These are phyloP conservation scores for Cercospora beticola DNA, from an alignment of 2,329 filamentous ascomycete genomes.

Conservation along the genomic window DNA sequence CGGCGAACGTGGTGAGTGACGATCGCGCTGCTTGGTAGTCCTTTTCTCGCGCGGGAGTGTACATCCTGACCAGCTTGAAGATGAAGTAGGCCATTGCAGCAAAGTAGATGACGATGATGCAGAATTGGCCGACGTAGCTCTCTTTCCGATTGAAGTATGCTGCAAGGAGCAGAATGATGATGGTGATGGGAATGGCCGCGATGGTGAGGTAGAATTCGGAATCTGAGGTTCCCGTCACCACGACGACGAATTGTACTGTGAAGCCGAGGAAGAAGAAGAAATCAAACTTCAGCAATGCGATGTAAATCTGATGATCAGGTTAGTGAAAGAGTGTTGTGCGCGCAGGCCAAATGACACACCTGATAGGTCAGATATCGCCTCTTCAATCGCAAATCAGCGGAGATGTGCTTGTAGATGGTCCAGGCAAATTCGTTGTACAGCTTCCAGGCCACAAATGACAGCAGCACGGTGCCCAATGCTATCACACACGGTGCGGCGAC, in stretches of 20 bases:
- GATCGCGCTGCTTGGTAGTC: conserved; percentile 77
- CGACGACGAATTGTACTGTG: conserved; percentile 96
- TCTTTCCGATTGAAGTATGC: conserved; percentile 84
- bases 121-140: conserved; percentile 72
- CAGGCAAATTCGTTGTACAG: conserved; percentile 98
- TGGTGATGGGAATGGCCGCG: conserved; percentile 86
- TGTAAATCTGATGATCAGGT: conserved; percentile 73
- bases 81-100: conserved; percentile 91
- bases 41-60: conserved; percentile 52
- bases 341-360: conserved; percentile 52
- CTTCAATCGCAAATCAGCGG: conserved; percentile 95
- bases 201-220: conserved; percentile 84
- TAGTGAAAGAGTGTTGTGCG: conserved; percentile 6
- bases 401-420: conserved; percentile 99
- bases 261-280: conserved; percentile 99
- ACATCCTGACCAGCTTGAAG: conserved; percentile 98
- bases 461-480: conserved; percentile 68
- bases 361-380: conserved; percentile 94
- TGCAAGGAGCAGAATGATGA: conserved; percentile 80
- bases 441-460: conserved; percentile 84
- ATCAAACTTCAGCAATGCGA: conserved; percentile 95
- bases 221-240: conserved; percentile 67
- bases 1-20: conserved; percentile 87
- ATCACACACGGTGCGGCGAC: conserved; percentile 85
- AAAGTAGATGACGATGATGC: conserved; percentile 79